Conservation (phyloP, 306 rosid species). For the Medicago ruthenica region DNA sequence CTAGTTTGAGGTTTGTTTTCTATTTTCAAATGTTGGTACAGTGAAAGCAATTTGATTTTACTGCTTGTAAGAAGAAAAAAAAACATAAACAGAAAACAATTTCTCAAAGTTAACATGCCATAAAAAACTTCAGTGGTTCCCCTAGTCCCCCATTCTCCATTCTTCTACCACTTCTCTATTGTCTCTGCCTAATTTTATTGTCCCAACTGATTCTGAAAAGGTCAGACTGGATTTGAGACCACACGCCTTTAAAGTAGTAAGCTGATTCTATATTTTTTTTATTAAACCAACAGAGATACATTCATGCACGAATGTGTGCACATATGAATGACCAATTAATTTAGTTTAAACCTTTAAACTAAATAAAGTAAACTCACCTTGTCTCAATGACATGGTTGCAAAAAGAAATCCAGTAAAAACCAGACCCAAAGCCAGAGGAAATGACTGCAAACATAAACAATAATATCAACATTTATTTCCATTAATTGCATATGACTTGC, state of each 20-base stretch:
- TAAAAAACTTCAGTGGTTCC: constrained; percentile 2
- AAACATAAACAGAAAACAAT: not conserved
- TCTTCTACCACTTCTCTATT: constrained; percentile 6
- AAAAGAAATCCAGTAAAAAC: constrained; percentile 80
- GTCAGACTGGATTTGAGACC: not conserved
- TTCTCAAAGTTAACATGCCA: constrained; percentile 17
- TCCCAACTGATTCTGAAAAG: constrained; percentile 4
- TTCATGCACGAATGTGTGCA: not conserved
- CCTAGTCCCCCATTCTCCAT: not conserved
- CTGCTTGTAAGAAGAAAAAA: not conserved
- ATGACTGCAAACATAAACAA: constrained; percentile 65
- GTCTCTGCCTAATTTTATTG: constrained; percentile 10
- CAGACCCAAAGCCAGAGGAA: constrained; percentile 79
- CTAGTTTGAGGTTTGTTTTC: not conserved
- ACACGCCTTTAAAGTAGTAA: not conserved
- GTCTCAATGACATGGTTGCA: constrained; percentile 81
- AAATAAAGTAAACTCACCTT: constrained; percentile 64
- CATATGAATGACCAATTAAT: not conserved
- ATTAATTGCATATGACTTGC: constrained; percentile 36
- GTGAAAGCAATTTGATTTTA: not conserved
- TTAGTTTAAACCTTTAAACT: constrained; percentile 15
- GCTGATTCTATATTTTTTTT: not conserved
- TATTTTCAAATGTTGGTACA: not conserved
- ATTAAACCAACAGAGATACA: not conserved
- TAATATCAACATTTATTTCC: constrained; percentile 30